Conservation (phyloP, 257 asterid genomes). For the Nemophila menziesii region DNA sequence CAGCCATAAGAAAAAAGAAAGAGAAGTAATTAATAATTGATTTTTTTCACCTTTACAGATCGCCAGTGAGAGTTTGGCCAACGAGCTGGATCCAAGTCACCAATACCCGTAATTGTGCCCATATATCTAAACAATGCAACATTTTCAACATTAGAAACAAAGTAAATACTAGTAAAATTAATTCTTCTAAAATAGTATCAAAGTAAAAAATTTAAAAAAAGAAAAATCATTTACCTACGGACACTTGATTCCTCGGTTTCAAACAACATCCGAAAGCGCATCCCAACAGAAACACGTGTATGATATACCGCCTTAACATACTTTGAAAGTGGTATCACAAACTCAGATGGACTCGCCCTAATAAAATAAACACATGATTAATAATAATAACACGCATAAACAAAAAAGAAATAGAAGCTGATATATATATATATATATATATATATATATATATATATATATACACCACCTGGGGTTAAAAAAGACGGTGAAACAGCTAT, state of each 20-base stretch:
- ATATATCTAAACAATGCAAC: slow-evolving; percentile 49
- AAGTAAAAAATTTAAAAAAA: neutral
- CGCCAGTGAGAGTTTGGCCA: slow-evolving; percentile 98
- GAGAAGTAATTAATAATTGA: neutral
- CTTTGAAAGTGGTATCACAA: slow-evolving; percentile 82
- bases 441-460: neutral
- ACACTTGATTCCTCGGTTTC: slow-evolving; percentile 99
- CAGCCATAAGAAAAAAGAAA: neutral
- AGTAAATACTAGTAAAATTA: neutral
- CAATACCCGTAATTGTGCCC: slow-evolving; percentile 94
- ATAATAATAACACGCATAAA: neutral
- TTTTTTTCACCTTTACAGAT: slow-evolving; percentile 64
- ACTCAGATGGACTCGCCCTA: slow-evolving; percentile 99
- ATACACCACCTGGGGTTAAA: slow-evolving; percentile 63
- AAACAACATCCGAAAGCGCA: slow-evolving; percentile 95
- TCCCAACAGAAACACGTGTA: slow-evolving; percentile 90
- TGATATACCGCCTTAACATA: slow-evolving; percentile 87
- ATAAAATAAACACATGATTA: slow-evolving; percentile 14
- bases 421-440: no score
- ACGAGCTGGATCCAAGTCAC: slow-evolving; percentile 88
- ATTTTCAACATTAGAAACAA: neutral
- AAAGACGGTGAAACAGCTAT: slow-evolving; percentile 92
- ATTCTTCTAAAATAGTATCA: no score
- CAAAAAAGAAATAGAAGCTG: neutral
- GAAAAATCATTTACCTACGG: slow-evolving; percentile 50